Evolutionary conservation across 2,329 filamentous ascomycete species (phyloP).

Genomic region (Septoria linicola): DNA sequence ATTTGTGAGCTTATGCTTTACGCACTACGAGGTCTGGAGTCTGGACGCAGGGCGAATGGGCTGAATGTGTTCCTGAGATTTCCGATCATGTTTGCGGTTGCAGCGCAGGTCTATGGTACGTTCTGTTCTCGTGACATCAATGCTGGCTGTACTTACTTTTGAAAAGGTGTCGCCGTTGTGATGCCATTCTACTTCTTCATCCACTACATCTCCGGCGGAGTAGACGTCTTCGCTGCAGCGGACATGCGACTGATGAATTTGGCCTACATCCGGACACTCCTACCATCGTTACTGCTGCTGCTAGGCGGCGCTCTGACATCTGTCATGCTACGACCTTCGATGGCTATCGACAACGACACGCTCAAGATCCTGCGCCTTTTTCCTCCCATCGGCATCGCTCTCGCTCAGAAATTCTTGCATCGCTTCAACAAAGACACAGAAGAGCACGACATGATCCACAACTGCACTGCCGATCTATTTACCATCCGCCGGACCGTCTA

Average conservation of each 20-base stretch:
- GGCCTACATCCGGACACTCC: conserved; percentile 32
- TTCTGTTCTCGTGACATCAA: not conserved
- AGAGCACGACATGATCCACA: conserved; percentile 19
- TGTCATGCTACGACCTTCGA: not conserved
- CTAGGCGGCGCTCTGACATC: not conserved
- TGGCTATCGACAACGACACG: not conserved
- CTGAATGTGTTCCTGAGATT: conserved; percentile 7
- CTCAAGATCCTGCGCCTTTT: conserved; percentile 14
- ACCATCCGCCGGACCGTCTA: conserved; percentile 17
- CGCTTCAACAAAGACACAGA: conserved; percentile 29
- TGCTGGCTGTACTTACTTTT: not conserved
- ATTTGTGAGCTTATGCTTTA: conserved; percentile 1
- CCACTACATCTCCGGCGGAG: conserved; percentile 38
- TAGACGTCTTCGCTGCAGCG: conserved; percentile 37
- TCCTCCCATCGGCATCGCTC: conserved; percentile 22
- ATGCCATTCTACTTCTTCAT: conserved; percentile 42
- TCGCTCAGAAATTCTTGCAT: conserved; percentile 25
- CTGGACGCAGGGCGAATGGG: conserved; percentile 6
- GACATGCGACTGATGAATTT: conserved; percentile 39
- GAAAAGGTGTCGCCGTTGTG: conserved; percentile 31
- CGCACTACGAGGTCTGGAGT: not conserved
- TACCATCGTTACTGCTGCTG: conserved; percentile 23
- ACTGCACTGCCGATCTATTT: conserved; percentile 20
- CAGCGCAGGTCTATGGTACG: conserved; percentile 33
- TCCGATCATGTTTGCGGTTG: conserved; percentile 27